Percentiles rank a stretch among this genome's conserved stretches.
Conservation (phyloP, 306 rosid genomes). For the Comarum palustre region DNA sequence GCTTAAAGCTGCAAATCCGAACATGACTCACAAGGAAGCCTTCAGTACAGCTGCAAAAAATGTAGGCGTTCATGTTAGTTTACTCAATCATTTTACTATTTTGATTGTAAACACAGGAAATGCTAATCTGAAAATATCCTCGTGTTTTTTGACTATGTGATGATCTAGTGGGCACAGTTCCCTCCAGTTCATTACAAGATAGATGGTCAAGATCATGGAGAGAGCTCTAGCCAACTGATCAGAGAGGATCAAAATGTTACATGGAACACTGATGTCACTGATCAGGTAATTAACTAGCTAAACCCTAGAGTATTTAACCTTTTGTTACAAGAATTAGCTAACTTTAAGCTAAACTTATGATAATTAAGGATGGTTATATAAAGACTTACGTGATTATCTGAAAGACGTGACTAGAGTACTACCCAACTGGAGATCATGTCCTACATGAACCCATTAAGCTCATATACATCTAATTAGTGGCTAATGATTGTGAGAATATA, state of each 20-base stretch:
- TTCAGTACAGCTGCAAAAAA: slow-evolving; percentile 90
- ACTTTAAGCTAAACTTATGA: background rate
- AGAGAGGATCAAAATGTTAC: slow-evolving; percentile 36
- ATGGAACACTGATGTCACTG: slow-evolving; percentile 31
- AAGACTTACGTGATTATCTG: background rate
- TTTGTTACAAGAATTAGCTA: background rate
- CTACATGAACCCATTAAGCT: background rate
- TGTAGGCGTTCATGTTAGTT: slow-evolving; percentile 31
- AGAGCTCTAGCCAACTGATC: slow-evolving; percentile 32
- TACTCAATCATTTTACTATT: background rate
- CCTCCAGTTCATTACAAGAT: slow-evolving; percentile 58
- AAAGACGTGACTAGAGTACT: background rate
- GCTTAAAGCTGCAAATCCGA: slow-evolving; percentile 82
- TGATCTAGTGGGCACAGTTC: slow-evolving; percentile 77
- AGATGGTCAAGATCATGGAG: slow-evolving; percentile 34
- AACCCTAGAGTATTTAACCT: background rate
- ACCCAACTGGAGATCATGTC: slow-evolving; percentile 5
- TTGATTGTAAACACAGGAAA: background rate
- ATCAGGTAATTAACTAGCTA: slow-evolving; percentile 5
- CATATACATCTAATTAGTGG: background rate
- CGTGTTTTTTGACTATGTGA: slow-evolving; percentile 1
- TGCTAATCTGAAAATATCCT: background rate
- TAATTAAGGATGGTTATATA: background rate
- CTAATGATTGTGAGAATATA: slow-evolving; percentile 16
- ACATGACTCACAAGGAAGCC: slow-evolving; percentile 90